A percentile compares a stretch with the other conserved stretches of the same genome.
phyloP scores from a whole-genome alignment of 2,329 filamentous ascomycete species.

The Hysterium pulicare region DNA sequence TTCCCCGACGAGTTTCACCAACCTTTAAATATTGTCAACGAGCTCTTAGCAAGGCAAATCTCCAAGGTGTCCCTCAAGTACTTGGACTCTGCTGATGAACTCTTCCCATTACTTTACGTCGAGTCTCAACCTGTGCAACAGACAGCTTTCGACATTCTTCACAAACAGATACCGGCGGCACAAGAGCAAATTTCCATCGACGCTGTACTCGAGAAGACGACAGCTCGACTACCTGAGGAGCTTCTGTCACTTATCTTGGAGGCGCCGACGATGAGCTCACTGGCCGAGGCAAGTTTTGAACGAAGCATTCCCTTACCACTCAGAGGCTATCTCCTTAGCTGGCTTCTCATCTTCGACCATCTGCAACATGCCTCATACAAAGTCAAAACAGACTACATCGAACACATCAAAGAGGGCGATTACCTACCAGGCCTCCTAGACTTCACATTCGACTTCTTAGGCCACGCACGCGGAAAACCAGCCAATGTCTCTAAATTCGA shows the following conservation, averaged over 20 bases:
- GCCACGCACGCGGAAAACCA: constrained; percentile 69
- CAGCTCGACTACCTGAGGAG: constrained; percentile 75
- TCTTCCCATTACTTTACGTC: constrained; percentile 74
- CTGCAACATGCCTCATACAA: constrained; percentile 76
- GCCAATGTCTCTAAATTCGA: constrained; percentile 70
- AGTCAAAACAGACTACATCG: constrained; percentile 75
- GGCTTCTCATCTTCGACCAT: constrained; percentile 86
- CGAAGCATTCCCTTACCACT: constrained; percentile 64
- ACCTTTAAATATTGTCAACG: constrained; percentile 72
- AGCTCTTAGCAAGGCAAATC: constrained; percentile 67
- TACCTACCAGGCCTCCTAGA: constrained; percentile 68
- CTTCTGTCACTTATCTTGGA: constrained; percentile 80
- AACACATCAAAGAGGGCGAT: constrained; percentile 71
- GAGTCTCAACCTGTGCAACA: constrained; percentile 73
- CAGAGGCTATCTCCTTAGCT: constrained; percentile 80
- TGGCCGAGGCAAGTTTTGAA: constrained; percentile 63
- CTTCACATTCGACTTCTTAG: constrained; percentile 81
- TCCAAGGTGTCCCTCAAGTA: constrained; percentile 60
- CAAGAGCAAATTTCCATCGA: constrained; percentile 85
- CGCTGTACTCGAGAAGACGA: constrained; percentile 65
- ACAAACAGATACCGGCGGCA: constrained; percentile 69
- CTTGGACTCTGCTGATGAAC: constrained; percentile 61
- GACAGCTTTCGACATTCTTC: constrained; percentile 75
- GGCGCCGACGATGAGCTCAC: constrained; percentile 65
- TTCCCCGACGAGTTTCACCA: constrained; percentile 56